Percentiles rank a stretch among this genome's conserved stretches.
phyloP scores from a whole-genome alignment of 148 eudicot genomes.

The Rhododendron molle region DNA sequence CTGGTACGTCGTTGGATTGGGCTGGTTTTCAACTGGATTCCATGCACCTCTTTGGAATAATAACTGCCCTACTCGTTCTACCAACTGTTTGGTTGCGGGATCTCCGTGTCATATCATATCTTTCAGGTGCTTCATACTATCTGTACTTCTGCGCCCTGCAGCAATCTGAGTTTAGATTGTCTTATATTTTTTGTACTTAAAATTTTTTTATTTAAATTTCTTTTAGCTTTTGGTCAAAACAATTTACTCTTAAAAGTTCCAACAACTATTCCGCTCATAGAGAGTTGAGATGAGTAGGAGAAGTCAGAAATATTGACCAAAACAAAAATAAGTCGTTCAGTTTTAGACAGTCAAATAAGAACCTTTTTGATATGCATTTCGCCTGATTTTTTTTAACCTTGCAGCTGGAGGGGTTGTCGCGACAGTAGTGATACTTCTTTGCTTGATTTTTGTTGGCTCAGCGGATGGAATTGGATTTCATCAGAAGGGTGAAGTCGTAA shows the following conservation, averaged over 20 bases:
- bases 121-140: slow-evolving; percentile 55
- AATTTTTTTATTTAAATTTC: too few relatives aligned
- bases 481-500: slow-evolving; percentile 46
- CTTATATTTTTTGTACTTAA: too few relatives aligned
- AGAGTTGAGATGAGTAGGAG: too few relatives aligned
- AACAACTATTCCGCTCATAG: too few relatives aligned
- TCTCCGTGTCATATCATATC: slow-evolving; percentile 64
- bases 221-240: too few relatives aligned
- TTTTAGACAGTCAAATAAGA: not conserved
- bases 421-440: slow-evolving; percentile 55
- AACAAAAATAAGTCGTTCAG: too few relatives aligned
- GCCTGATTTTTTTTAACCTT: not conserved
- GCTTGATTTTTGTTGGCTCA: slow-evolving; percentile 54
- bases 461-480: slow-evolving; percentile 60
- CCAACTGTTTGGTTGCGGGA: slow-evolving; percentile 81
- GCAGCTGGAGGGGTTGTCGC: slow-evolving; percentile 87
- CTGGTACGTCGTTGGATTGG: slow-evolving; percentile 50
- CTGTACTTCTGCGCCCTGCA: not conserved
- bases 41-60: slow-evolving; percentile 57
- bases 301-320: too few relatives aligned
- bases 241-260: too few relatives aligned
- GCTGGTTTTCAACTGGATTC: slow-evolving; percentile 59
- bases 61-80: slow-evolving; percentile 58
- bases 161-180: too few relatives aligned
- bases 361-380: not conserved